phyloP scores from a whole-genome alignment of 176 grass and related monocot species.

The Ampelocalamus luodianensis region DNA sequence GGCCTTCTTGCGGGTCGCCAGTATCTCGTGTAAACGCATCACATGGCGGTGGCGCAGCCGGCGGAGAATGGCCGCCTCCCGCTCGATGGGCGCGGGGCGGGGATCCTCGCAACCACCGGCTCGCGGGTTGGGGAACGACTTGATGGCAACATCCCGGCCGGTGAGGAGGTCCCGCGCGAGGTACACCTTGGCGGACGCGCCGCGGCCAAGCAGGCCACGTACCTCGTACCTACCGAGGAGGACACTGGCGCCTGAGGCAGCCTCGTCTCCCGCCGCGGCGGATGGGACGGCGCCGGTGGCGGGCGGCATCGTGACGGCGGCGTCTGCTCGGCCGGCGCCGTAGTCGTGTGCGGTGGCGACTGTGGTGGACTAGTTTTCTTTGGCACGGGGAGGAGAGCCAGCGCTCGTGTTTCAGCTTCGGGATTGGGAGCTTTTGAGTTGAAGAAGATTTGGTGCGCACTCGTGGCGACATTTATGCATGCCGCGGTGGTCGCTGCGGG shows the following conservation, averaged over 20 bases:
- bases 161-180: conserved; percentile 66
- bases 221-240: conserved; percentile 72
- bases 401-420: background rate
- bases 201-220: conserved; percentile 73
- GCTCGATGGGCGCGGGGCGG: conserved; percentile 42
- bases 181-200: conserved; percentile 92
- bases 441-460: background rate
- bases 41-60: conserved; percentile 77
- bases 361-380: background rate
- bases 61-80: conserved; percentile 68
- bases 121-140: conserved; percentile 69
- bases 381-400: background rate
- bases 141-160: conserved; percentile 68
- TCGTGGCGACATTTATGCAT: conserved; percentile 19
- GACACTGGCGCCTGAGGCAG: conserved; percentile 16
- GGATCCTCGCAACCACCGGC: background rate
- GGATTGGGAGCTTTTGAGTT: background rate
- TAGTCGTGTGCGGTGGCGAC: conserved; percentile 36
- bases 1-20: conserved; percentile 67
- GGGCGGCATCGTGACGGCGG: conserved; percentile 65
- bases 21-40: conserved; percentile 68
- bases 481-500: background rate
- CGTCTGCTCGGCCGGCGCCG: conserved; percentile 53
- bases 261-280: background rate
- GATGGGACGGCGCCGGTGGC: conserved; percentile 53